Conservation (phyloP, 768 basidiomycete species). For the Hypsizygus marmoreus region DNA sequence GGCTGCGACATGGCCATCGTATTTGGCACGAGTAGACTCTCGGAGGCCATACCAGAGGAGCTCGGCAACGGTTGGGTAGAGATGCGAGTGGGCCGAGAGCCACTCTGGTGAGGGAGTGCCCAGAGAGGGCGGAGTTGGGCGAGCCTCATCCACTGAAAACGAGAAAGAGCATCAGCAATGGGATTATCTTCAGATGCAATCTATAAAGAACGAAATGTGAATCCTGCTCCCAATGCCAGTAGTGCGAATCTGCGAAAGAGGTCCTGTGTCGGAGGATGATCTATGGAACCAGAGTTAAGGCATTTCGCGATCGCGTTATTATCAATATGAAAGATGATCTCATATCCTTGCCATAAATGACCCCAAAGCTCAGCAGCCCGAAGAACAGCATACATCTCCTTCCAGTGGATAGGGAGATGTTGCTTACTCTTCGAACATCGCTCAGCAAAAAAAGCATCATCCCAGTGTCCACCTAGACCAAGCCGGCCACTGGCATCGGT, state of each 20-base stretch:
- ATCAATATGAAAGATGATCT: constrained; percentile 31
- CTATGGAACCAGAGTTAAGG: constrained; percentile 9
- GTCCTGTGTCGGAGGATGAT: too few species aligned
- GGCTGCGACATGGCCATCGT: too few species aligned
- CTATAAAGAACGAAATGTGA: constrained; percentile 26
- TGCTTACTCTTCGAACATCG: constrained; percentile 23
- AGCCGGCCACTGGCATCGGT: constrained; percentile 35
- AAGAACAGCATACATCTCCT: constrained; percentile 32
- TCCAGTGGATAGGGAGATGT: constrained; percentile 31
- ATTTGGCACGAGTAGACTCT: constrained; percentile 28
- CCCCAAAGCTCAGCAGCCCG: constrained; percentile 33
- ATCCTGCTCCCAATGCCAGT: constrained; percentile 19
- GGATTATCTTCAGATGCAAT: constrained; percentile 20
- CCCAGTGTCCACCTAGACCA: constrained; percentile 28
- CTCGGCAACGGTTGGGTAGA: constrained; percentile 19
- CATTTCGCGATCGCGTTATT: constrained; percentile 26
- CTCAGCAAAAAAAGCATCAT: constrained; percentile 25
- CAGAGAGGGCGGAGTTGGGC: constrained; percentile 24
- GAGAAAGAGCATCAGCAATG: constrained; percentile 29
- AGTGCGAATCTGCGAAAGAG: constrained; percentile 16
- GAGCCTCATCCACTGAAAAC: constrained; percentile 24
- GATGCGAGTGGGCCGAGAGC: constrained; percentile 18
- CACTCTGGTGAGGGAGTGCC: constrained; percentile 18
- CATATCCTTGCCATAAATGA: constrained; percentile 18
- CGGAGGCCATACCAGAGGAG: constrained; percentile 33